Conservation (phyloP, 345 rosid species). For the Mallotus nudiflorus region DNA sequence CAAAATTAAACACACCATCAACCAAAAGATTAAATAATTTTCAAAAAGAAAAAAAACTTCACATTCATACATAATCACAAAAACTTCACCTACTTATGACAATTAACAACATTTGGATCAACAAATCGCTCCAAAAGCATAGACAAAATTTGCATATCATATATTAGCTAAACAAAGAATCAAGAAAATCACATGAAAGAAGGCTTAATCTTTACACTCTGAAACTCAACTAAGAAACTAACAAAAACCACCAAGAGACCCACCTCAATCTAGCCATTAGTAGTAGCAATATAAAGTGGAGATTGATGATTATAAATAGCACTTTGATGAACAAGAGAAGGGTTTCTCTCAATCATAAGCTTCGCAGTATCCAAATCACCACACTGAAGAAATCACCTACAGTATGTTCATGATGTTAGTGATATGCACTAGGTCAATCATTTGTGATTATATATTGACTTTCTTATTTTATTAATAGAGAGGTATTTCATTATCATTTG, state of each 20-base stretch:
- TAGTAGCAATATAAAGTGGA: conserved; percentile 87
- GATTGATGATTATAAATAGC: conserved; percentile 84
- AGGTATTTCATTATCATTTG: too few species aligned
- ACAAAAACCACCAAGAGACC: conserved; percentile 7
- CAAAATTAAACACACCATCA: conserved; percentile 8
- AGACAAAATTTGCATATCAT: conserved; percentile 58
- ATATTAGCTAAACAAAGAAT: conserved; percentile 14
- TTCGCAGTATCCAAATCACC: conserved; percentile 60
- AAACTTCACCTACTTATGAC: conserved; percentile 77
- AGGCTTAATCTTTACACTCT: background rate
- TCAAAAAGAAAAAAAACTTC: background rate
- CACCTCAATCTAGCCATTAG: conserved; percentile 98
- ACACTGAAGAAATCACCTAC: conserved; percentile 68
- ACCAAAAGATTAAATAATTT: background rate
- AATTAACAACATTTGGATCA: conserved; percentile 81
- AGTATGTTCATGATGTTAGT: too few species aligned
- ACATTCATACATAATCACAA: conserved; percentile 7
- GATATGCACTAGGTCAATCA: too few species aligned
- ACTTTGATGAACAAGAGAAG: conserved; percentile 51
- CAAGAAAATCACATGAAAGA: background rate
- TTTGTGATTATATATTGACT: too few species aligned
- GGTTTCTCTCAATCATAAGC: conserved; percentile 50
- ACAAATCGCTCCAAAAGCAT: conserved; percentile 70
- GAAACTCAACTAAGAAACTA: too few species aligned
- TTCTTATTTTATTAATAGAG: too few species aligned